These are phyloP conservation scores for Cercophora newfieldiana DNA, from an alignment of 495 filamentous ascomycete species.

Conservation along the genomic window DNA sequence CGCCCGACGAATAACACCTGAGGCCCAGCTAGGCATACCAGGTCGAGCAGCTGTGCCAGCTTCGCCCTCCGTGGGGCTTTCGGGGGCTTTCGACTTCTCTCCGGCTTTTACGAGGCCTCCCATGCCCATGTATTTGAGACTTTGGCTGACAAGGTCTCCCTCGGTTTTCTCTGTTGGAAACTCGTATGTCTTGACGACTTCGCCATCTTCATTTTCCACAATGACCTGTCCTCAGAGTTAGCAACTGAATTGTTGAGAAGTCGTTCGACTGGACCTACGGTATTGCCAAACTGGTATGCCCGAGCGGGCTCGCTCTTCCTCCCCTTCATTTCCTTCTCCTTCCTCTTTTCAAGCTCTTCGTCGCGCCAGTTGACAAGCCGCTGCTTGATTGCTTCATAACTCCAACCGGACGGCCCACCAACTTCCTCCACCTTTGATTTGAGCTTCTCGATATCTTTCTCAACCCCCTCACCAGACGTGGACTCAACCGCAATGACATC, in stretches of 20 bases:
- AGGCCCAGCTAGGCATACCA: conserved; percentile 36
- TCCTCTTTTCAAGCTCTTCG: conserved; percentile 60
- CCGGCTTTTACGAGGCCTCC: conserved; percentile 42
- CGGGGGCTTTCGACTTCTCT: conserved; percentile 33
- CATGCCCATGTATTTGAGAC: conserved; percentile 50
- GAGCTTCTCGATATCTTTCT: conserved; percentile 30
- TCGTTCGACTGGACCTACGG: conserved; percentile 43
- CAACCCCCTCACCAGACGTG: conserved; percentile 29
- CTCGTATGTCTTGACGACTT: conserved; percentile 96
- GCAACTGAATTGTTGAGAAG: background rate
- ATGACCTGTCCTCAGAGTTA: conserved; percentile 63
- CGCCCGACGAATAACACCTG: conserved; percentile 56
- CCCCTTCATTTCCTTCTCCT: conserved; percentile 52
- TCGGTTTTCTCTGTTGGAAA: conserved; percentile 58
- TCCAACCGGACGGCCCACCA: conserved; percentile 45
- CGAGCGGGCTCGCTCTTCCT: conserved; percentile 64
- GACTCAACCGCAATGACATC: conserved; percentile 65
- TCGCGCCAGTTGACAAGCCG: conserved; percentile 56
- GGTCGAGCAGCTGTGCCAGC: conserved; percentile 11
- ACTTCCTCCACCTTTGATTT: conserved; percentile 48
- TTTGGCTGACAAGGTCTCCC: conserved; percentile 43
- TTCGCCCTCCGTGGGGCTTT: conserved; percentile 29
- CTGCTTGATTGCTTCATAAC: conserved; percentile 44
- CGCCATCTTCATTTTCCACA: conserved; percentile 95
- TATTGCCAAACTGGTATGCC: conserved; percentile 94